Percentiles rank a stretch among this genome's conserved stretches.
These are phyloP conservation scores for Beauveria varroae DNA, from an alignment of 2,329 filamentous ascomycete genomes.

Conservation along the genomic window DNA sequence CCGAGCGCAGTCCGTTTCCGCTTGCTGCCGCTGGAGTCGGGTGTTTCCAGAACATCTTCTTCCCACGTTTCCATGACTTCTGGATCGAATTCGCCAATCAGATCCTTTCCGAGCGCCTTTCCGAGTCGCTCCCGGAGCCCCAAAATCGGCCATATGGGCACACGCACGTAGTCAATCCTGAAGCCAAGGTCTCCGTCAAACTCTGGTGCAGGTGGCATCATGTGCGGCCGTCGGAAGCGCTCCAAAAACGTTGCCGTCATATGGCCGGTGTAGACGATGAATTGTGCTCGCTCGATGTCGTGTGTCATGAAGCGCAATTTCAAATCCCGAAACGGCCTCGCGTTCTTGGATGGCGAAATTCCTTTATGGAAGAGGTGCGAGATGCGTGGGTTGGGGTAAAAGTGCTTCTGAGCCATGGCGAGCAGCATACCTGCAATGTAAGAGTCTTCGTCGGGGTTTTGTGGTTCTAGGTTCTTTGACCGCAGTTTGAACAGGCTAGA, in stretches of 20 bases:
- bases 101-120: constrained; percentile 42
- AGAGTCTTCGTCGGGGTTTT: constrained; percentile 42
- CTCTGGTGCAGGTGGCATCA: constrained; percentile 24
- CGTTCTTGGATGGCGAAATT: constrained; percentile 19
- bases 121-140: constrained; percentile 49
- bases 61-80: constrained; percentile 40
- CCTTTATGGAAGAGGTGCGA: constrained; percentile 17
- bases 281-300: constrained; percentile 39
- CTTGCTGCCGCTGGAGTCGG: constrained; percentile 26
- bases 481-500: constrained; percentile 38
- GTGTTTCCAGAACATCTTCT: constrained; percentile 22
- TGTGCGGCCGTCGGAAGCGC: constrained; percentile 42
- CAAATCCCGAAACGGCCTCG: constrained; percentile 35
- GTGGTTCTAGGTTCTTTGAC: constrained; percentile 39
- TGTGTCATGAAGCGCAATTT: constrained; percentile 44
- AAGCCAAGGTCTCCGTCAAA: constrained; percentile 27
- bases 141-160: constrained; percentile 47
- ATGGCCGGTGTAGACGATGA: constrained; percentile 45
- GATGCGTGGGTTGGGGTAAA: constrained; percentile 30
- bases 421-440: constrained; percentile 46
- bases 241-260: constrained; percentile 41
- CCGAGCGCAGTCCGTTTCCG: constrained; percentile 28
- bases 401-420: constrained; percentile 49
- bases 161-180: constrained; percentile 38
- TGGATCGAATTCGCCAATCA: constrained; percentile 36